A percentile compares a stretch with the other conserved stretches of the same genome.
Evolutionary conservation across 345 rosid genomes (phyloP).

Genomic region (Syzygium aqueum): DNA sequence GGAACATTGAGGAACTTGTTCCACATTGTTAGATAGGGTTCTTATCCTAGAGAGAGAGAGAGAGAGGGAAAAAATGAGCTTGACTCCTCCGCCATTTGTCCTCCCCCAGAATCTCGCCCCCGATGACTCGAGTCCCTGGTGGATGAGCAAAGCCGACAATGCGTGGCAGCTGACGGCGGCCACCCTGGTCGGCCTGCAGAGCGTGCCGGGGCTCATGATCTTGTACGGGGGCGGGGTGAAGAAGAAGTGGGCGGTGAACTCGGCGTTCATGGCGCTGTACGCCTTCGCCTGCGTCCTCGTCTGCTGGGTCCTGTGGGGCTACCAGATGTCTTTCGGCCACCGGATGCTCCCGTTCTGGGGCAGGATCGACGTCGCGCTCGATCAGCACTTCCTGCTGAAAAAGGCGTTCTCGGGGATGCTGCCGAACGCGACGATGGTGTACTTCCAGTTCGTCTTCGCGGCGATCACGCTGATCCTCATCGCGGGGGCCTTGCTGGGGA

Average conservation of each 20-base stretch:
- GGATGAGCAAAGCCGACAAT: conserved; percentile 33
- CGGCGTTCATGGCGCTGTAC: conserved; percentile 31
- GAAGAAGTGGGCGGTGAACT: conserved; percentile 36
- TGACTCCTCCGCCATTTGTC: not conserved
- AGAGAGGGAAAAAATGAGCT: not conserved
- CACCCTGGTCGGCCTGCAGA: conserved; percentile 27
- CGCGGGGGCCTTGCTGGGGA: conserved; percentile 25
- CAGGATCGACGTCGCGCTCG: conserved; percentile 5
- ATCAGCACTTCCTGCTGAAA: conserved; percentile 4
- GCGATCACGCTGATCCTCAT: conserved; percentile 31
- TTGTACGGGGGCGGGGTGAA: conserved; percentile 32
- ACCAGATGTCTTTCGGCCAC: conserved; percentile 21
- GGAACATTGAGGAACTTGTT: not conserved
- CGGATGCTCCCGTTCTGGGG: conserved; percentile 15
- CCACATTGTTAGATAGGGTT: not conserved
- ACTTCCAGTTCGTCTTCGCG: conserved; percentile 27
- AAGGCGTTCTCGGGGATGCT: conserved; percentile 1
- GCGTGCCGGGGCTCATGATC: conserved; percentile 24
- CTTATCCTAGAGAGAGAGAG: not conserved
- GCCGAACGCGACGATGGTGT: conserved; percentile 28
- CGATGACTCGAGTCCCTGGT: conserved; percentile 4
- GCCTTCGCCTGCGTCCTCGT: conserved; percentile 29
- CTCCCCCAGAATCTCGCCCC: conserved; percentile 11
- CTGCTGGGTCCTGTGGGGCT: conserved; percentile 34
- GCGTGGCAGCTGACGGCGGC: conserved; percentile 35